Evolutionary conservation across 2,329 filamentous ascomycete species (phyloP).

Genomic region (Trichoderma breve): DNA sequence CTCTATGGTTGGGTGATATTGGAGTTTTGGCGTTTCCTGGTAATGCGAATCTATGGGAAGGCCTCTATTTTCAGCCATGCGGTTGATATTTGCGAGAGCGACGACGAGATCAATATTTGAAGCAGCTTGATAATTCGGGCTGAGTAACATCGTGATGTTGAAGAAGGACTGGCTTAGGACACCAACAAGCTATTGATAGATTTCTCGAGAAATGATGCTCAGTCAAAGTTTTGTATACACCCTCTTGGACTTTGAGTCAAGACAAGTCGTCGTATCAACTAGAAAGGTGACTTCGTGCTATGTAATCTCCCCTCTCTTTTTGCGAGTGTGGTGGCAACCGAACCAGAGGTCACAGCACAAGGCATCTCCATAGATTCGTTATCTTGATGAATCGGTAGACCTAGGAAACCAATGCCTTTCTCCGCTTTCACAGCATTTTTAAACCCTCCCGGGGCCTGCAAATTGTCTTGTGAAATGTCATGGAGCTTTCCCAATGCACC

Average conservation of each 20-base stretch:
- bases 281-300: not conserved
- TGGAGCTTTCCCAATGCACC: too few species aligned
- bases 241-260: not conserved
- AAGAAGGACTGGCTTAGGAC: not conserved
- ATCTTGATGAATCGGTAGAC: too few species aligned
- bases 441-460: not conserved
- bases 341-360: too few species aligned
- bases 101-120: not conserved
- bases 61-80: not conserved
- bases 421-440: not conserved
- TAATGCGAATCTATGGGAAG: not conserved
- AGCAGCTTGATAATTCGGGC: not conserved
- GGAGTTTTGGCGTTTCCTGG: not conserved
- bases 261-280: not conserved
- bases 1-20: not conserved
- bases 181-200: not conserved
- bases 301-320: not conserved
- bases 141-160: not conserved
- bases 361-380: too few species aligned
- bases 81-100: not conserved
- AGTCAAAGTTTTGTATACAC: rapidly evolving
- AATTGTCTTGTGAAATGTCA: not conserved
- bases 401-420: too few species aligned
- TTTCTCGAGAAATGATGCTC: rapidly evolving
- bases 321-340: too few species aligned